These are phyloP conservation scores for Leccinellum luteum DNA, from an alignment of 768 basidiomycete species.

Conservation along the genomic window DNA sequence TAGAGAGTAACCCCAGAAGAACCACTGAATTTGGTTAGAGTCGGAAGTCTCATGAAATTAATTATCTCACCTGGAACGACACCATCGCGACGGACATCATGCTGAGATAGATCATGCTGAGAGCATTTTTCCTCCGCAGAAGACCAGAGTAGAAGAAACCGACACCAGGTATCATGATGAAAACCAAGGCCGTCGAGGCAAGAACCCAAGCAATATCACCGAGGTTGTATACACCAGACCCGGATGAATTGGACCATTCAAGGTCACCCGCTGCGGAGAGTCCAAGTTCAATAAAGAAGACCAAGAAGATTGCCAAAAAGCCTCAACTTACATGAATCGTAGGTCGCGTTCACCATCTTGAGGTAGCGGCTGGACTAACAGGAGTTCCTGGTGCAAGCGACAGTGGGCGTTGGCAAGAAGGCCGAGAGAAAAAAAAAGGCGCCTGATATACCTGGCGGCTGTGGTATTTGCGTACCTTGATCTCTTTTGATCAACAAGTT, in stretches of 20 bases:
- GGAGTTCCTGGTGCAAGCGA: not conserved
- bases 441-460: conserved; percentile 19
- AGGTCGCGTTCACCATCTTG: conserved; percentile 45
- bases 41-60: conserved; percentile 23
- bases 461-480: conserved; percentile 20
- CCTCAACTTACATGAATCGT: conserved; percentile 36
- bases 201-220: conserved; percentile 74
- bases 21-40: conserved; percentile 58
- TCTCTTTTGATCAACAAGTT: not conserved
- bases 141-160: conserved; percentile 92
- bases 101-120: conserved; percentile 83
- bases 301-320: too few relatives aligned
- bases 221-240: conserved; percentile 45
- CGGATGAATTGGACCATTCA: conserved; percentile 22
- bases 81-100: conserved; percentile 78
- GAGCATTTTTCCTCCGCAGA: conserved; percentile 87
- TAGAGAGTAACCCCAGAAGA: conserved; percentile 96
- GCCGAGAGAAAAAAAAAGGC: not conserved
- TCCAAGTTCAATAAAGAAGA: not conserved
- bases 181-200: conserved; percentile 75
- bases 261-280: conserved; percentile 38
- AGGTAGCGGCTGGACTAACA: not conserved
- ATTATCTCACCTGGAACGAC: conserved; percentile 77
- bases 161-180: conserved; percentile 82
- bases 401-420: conserved; percentile 2